Evolutionary conservation across 192 early-diverging fungal species (phyloP).

Genomic region (Geranomyces variabilis): DNA sequence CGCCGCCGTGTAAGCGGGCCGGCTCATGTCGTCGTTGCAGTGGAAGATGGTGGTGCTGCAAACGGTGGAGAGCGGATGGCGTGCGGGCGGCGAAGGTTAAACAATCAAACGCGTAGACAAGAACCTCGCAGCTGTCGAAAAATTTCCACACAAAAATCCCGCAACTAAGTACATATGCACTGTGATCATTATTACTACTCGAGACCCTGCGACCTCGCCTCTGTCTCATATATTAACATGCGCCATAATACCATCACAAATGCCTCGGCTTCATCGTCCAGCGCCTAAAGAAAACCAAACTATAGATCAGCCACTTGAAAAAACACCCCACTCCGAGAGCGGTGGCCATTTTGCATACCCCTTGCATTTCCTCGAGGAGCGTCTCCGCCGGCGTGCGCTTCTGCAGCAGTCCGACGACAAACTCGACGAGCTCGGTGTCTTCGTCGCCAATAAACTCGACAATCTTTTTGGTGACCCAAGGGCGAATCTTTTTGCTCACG

Average conservation of each 20-base stretch:
- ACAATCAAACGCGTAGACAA: too few species aligned
- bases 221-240: conserved; percentile 83
- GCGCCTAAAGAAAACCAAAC: conserved; percentile 54
- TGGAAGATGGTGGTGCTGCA: too few species aligned
- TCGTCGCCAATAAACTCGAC: conserved; percentile 78
- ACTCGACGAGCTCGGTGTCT: conserved; percentile 78
- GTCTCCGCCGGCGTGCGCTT: conserved; percentile 65
- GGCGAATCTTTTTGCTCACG: conserved; percentile 67
- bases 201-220: conserved; percentile 61
- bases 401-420: conserved; percentile 73
- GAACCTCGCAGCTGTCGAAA: too few species aligned
- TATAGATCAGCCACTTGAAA: background rate
- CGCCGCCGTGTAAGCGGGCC: too few species aligned
- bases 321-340: too few species aligned
- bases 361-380: conserved; percentile 77
- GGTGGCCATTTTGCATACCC: conserved; percentile 40
- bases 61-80: too few species aligned
- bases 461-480: conserved; percentile 80
- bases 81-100: too few species aligned
- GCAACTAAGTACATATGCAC: too few species aligned
- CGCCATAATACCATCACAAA: conserved; percentile 92
- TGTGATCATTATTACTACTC: too few species aligned
- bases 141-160: too few species aligned
- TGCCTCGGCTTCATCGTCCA: conserved; percentile 84
- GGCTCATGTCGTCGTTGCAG: too few species aligned